These are phyloP conservation scores for Puccinia brachypodii DNA, from an alignment of 1,284 basidiomycete genomes.

Conservation along the genomic window DNA sequence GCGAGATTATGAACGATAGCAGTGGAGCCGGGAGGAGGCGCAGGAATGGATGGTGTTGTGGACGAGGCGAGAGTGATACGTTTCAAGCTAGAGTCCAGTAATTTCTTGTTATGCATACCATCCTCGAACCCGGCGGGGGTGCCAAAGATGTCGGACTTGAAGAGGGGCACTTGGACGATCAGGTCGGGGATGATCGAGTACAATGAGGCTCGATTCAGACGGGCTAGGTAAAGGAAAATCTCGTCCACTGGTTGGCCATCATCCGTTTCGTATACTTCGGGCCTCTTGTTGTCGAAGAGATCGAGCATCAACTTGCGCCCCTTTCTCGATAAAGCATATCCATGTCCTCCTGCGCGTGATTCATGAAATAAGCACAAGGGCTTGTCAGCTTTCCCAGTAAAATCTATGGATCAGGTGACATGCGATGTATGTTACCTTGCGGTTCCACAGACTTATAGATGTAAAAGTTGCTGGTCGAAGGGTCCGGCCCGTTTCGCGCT, in stretches of 20 bases:
- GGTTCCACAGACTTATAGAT: slow-evolving; percentile 45
- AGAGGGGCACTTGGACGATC: slow-evolving; percentile 35
- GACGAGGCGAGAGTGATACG: not conserved
- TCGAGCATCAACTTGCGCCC: slow-evolving; percentile 33
- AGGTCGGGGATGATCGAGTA: slow-evolving; percentile 44
- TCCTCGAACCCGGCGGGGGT: slow-evolving; percentile 45
- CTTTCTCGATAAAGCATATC: slow-evolving; percentile 42
- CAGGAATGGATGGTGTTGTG: not conserved
- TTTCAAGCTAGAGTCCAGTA: slow-evolving; percentile 42
- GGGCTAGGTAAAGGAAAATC: slow-evolving; percentile 39
- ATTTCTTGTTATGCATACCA: slow-evolving; percentile 41
- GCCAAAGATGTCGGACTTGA: slow-evolving; percentile 43
- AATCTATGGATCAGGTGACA: not conserved
- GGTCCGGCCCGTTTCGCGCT: slow-evolving; percentile 20
- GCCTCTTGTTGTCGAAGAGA: slow-evolving; percentile 37
- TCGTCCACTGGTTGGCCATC: slow-evolving; percentile 43
- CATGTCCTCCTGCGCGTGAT: slow-evolving; percentile 36
- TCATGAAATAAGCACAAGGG: not conserved
- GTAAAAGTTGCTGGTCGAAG: slow-evolving; percentile 28
- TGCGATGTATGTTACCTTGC: no score
- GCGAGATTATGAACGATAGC: no score
- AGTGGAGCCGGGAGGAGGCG: not conserved
- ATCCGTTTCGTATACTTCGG: slow-evolving; percentile 29
- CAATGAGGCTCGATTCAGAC: slow-evolving; percentile 14
- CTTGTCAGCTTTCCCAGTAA: not conserved